Evolutionary conservation across 352 stramenopile species (phyloP), one percentile per base, ranked within the genome.

Genomic region (Phytophthora ohioensis): DNA sequence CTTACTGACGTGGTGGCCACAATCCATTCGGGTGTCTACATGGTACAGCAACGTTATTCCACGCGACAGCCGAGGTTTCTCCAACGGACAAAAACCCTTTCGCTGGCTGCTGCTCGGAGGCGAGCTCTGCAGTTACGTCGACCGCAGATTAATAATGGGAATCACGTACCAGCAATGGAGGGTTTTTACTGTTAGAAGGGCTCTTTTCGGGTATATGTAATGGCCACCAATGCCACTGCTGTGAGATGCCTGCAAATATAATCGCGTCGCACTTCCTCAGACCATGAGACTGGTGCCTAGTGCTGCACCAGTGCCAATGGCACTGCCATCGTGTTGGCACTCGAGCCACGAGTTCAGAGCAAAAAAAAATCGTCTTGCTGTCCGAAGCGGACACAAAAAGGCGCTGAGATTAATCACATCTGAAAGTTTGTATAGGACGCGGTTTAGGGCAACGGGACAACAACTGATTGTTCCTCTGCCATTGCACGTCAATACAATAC

Each of bases 401-500:
- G 56, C 39, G 56, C 2, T 34, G 6, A 13, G 41, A 49, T 49
- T 49, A 49, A 49, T 31, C 21, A 32, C 43, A 9, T 49, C 15
- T 34, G 27, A n/a, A 9, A 0, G 5, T 49, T 49, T 49, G 17
- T 49, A 49, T 49, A 27, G 53, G 27, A 13, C 49, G 17, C 17
- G n/a, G 48, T 35, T 7, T 59, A 46, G 55, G 53, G 55, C 46
- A 70, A 52, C 53, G 41, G 35, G 17, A 58, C 64, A 8, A 57
- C 64, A 8, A 57, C 51, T 30, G 8, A 30, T 59, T 39, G 47
- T 11, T 49, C 46, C 57, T 73, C 57, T 68, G 15, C 58, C 66
- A 55, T 42, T 52, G 9, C 15, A 51, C 31, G 15, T 48, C 38
- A 61, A 61, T 51, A 51, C 41, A 61, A 61, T 52, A n/a, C 15